Evolutionary conservation across 495 filamentous ascomycete species (phyloP).

Genomic region (Xylaria scruposa): DNA sequence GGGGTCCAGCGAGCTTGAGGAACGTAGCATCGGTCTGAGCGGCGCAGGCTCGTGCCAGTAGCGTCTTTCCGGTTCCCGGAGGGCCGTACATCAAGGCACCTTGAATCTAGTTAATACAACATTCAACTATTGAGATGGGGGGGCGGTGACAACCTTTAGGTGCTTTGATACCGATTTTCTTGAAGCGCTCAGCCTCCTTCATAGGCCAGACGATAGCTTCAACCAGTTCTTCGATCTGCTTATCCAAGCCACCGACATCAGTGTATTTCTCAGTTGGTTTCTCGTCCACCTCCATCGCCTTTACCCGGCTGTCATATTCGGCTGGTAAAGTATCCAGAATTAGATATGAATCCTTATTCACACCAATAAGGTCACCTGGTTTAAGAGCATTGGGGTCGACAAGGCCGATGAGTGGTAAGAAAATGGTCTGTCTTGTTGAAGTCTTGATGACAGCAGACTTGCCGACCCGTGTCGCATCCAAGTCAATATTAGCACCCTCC

Average conservation of each 20-base stretch:
- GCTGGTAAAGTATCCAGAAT: slow-evolving; percentile 96
- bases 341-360: slow-evolving; percentile 99
- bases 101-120: slow-evolving; percentile 41
- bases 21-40: slow-evolving; percentile 99
- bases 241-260: slow-evolving; percentile 96
- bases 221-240: slow-evolving; percentile 99
- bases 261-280: slow-evolving; percentile 99
- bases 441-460: slow-evolving; percentile 99
- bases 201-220: slow-evolving; percentile 99
- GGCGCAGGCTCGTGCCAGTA: slow-evolving; percentile 94
- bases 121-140: not conserved
- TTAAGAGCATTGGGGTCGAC: slow-evolving; percentile 93
- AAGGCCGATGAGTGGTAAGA: slow-evolving; percentile 95
- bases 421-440: slow-evolving; percentile 98
- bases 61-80: slow-evolving; percentile 95
- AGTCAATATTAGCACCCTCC: slow-evolving; percentile 97
- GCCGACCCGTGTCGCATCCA: slow-evolving; percentile 94
- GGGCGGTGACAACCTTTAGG: slow-evolving; percentile 77
- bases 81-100: slow-evolving; percentile 99
- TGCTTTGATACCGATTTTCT: slow-evolving; percentile 99
- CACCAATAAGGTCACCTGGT: slow-evolving; percentile 94
- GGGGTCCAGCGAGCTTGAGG: slow-evolving; percentile 96
- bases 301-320: slow-evolving; percentile 99
- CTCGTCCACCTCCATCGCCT: slow-evolving; percentile 99
- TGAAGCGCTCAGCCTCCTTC: slow-evolving; percentile 98